A percentile compares a stretch with the other conserved stretches of the same genome.
Evolutionary conservation across 1,284 basidiomycete genomes (phyloP).

Genomic region (Fomitopsis pinicola): DNA sequence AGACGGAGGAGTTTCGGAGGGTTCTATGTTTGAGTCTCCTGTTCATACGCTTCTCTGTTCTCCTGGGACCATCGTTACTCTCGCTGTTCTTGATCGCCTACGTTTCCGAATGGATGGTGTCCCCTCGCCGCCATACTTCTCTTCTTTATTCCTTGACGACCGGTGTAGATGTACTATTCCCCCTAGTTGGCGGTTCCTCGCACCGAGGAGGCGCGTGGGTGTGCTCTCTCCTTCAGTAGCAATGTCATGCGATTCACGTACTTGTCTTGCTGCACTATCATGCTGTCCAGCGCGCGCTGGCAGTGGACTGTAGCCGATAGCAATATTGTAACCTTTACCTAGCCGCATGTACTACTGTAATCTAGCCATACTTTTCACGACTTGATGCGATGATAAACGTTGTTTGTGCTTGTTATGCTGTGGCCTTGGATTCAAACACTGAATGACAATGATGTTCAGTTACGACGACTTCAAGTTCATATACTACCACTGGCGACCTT

Average conservation of each 20-base stretch:
- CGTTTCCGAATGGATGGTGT: neutral
- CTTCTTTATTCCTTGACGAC: constrained; percentile 12
- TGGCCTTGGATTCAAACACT: constrained; percentile 24
- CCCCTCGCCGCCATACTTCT: constrained; percentile 2
- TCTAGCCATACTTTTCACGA: constrained; percentile 2
- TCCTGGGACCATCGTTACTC: neutral
- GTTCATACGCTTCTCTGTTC: constrained; percentile 4
- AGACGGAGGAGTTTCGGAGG: constrained; percentile 5
- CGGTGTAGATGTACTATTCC: constrained; percentile 29
- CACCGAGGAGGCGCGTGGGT: constrained; percentile 12
- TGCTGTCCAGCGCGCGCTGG: neutral
- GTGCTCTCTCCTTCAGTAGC: constrained; percentile 16
- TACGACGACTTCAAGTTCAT: constrained; percentile 1
- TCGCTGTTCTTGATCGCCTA: constrained; percentile 2
- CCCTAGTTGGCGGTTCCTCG: constrained; percentile 20
- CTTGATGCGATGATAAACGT: neutral
- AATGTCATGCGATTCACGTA: constrained; percentile 16
- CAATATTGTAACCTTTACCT: constrained; percentile 6
- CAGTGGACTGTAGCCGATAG: constrained; percentile 7
- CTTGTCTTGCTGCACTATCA: constrained; percentile 2
- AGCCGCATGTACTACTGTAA: constrained; percentile 8
- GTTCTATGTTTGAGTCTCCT: constrained; percentile 6
- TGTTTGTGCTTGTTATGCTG: constrained; percentile 21
- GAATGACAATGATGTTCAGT: constrained; percentile 17
- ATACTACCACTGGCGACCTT: constrained; percentile 1